These are phyloP conservation scores for Melianthus villosus DNA, from an alignment of 441 rosid genomes.

Conservation along the genomic window DNA sequence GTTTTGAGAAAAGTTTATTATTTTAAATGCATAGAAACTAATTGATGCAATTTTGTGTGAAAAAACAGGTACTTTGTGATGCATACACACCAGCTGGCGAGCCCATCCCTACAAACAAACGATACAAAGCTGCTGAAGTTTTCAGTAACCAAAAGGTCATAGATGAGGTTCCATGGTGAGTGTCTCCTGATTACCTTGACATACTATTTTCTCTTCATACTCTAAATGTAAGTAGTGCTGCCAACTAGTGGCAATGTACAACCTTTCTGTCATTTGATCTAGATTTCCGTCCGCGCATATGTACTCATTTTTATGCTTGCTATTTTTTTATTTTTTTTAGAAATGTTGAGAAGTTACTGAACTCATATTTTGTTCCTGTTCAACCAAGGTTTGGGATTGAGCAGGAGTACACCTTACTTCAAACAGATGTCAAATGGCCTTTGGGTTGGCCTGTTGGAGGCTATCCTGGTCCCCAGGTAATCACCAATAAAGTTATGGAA, in stretches of 20 bases:
- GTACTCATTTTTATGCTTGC: too few relatives aligned
- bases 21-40: not conserved
- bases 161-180: constrained; percentile 71
- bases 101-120: constrained; percentile 95
- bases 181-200: constrained; percentile 1
- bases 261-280: too few relatives aligned
- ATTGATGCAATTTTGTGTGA: constrained; percentile 7
- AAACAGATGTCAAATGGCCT: constrained; percentile 77
- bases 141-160: constrained; percentile 54
- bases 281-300: too few relatives aligned
- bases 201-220: not conserved
- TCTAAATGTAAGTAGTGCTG: too few relatives aligned
- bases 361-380: not conserved
- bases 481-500: not conserved
- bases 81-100: constrained; percentile 82
- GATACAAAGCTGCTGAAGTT: constrained; percentile 65
- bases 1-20: too few relatives aligned
- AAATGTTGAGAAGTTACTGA: too few relatives aligned
- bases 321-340: too few relatives aligned
- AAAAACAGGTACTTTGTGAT: constrained; percentile 65
- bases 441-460: constrained; percentile 99
- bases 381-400: constrained; percentile 71
- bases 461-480: constrained; percentile 94
- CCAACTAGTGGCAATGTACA: too few relatives aligned
- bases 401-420: constrained; percentile 94